These are phyloP conservation scores for Protostelium mycophagum DNA, from an alignment of 78 protist genomes.

Conservation along the genomic window DNA sequence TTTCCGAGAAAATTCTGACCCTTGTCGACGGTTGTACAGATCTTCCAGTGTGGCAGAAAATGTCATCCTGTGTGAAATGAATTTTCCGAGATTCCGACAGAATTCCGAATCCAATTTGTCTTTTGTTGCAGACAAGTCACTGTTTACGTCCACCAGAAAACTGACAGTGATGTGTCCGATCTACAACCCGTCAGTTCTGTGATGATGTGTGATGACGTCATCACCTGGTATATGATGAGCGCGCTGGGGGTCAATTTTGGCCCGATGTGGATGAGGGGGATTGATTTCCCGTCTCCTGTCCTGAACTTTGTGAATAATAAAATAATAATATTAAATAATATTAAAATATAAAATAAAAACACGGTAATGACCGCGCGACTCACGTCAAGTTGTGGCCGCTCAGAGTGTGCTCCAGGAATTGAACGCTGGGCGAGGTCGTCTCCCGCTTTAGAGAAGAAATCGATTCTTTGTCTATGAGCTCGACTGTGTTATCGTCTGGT, in stretches of 20 bases:
- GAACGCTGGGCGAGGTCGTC: no score
- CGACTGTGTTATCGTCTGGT: no score
- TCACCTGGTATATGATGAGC: background rate
- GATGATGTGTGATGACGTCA: no score
- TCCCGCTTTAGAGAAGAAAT: no score
- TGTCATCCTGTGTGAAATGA: background rate
- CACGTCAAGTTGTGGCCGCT: no score
- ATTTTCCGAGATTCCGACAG: background rate
- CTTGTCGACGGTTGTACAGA: constrained; percentile 7
- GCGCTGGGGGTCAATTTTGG: background rate
- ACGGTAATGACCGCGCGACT: no score
- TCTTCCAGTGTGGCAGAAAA: background rate
- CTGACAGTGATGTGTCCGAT: background rate
- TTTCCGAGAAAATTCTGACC: background rate
- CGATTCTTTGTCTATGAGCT: no score
- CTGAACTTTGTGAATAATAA: background rate
- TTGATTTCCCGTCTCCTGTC: background rate
- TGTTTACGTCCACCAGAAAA: background rate
- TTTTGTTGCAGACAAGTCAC: background rate
- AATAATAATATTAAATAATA: no score
- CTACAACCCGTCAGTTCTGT: background rate
- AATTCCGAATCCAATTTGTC: background rate
- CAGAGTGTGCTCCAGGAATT: no score
- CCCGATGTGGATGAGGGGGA: background rate
- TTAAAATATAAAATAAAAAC: no score